These are phyloP conservation scores for Ascochyta koolunga DNA, from an alignment of 2,329 filamentous ascomycete genomes.

Conservation along the genomic window DNA sequence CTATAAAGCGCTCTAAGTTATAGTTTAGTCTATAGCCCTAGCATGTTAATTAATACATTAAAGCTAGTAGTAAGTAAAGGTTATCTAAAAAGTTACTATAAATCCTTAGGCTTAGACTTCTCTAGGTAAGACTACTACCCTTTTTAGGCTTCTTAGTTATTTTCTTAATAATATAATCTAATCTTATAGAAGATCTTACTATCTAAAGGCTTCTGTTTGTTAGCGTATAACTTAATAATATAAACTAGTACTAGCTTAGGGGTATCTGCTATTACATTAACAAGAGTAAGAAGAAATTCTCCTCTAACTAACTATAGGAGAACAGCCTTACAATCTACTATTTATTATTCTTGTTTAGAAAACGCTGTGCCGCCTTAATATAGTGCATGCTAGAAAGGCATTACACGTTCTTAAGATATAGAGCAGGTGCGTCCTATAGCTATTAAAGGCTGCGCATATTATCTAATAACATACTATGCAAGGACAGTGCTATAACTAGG, in stretches of 20 bases:
- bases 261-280: conserved; percentile 8
- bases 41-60: conserved; percentile 24
- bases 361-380: too few species aligned
- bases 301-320: conserved; percentile 10
- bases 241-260: conserved; percentile 13
- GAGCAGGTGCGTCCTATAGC: too few species aligned
- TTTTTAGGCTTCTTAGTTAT: conserved; percentile 17
- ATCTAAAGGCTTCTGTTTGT: too few species aligned
- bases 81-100: conserved; percentile 24
- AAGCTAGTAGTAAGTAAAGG: conserved; percentile 17
- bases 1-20: conserved; percentile 27
- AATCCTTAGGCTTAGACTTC: conserved; percentile 27
- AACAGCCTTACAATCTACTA: too few species aligned
- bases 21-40: conserved; percentile 24
- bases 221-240: too few species aligned
- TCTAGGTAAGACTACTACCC: conserved; percentile 24
- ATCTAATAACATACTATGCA: conserved; percentile 9
- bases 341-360: too few species aligned
- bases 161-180: conserved; percentile 11
- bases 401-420: too few species aligned
- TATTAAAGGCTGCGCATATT: too few species aligned
- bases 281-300: neutral
- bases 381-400: too few species aligned
- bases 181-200: too few species aligned
- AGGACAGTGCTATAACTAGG: conserved; percentile 15